A percentile compares a stretch with the other conserved stretches of the same genome.
phyloP scores from a whole-genome alignment of 345 rosid genomes.

The Syzygium aqueum region DNA sequence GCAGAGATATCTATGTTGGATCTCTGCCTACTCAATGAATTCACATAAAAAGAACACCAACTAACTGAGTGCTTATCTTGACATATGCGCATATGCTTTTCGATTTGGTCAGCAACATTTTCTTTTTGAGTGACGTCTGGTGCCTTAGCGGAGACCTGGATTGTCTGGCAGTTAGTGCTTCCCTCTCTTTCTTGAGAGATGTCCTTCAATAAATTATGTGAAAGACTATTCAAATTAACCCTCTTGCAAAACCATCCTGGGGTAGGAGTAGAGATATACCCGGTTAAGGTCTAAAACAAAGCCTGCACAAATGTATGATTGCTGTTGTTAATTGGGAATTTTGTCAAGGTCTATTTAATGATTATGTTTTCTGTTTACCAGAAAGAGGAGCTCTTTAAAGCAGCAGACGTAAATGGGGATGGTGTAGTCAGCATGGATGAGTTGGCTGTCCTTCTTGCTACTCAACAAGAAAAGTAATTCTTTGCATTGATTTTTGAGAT shows the following conservation, averaged over 20 bases:
- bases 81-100: neutral
- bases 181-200: neutral
- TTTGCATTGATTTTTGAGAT: neutral
- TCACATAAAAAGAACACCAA: neutral
- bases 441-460: conserved; percentile 79
- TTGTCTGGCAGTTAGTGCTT: neutral
- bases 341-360: neutral
- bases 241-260: neutral
- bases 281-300: neutral
- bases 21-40: neutral
- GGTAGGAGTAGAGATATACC: neutral
- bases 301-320: neutral
- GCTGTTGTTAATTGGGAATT: neutral
- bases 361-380: conserved; percentile 19
- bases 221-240: neutral
- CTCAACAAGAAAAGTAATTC: conserved; percentile 82
- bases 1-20: neutral
- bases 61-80: neutral
- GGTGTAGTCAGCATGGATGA: conserved; percentile 89
- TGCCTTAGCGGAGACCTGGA: neutral
- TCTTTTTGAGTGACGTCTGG: neutral
- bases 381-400: conserved; percentile 90
- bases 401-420: conserved; percentile 84
- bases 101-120: neutral
- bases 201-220: neutral